Evolutionary conservation across 2,329 filamentous ascomycete genomes (phyloP).

Genomic region (Fusarium bactridioides): DNA sequence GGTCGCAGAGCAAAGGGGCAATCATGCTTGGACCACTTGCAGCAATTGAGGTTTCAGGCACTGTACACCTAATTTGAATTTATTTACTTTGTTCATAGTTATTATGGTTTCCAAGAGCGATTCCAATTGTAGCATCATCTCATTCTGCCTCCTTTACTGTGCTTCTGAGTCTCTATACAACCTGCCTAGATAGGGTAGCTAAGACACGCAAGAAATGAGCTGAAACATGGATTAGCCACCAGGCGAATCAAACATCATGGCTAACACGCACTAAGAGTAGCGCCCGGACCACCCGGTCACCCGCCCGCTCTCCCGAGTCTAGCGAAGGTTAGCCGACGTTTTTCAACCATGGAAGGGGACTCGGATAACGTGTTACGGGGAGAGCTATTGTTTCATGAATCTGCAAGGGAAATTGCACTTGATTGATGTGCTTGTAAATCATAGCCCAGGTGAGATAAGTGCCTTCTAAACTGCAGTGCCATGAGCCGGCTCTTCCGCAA

Average conservation of each 20-base stretch:
- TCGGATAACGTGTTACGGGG: not conserved
- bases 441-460: accelerated
- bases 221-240: not conserved
- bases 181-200: not conserved
- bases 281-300: not conserved
- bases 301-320: not conserved
- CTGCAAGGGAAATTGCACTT: not conserved
- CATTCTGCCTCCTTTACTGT: not conserved
- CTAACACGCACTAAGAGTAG: not conserved
- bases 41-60: not conserved
- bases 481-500: not conserved
- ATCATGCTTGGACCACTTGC: accelerated
- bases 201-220: not conserved
- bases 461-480: accelerated
- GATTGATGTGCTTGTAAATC: accelerated
- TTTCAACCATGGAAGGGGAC: accelerated
- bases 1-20: not conserved
- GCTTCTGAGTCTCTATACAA: not conserved
- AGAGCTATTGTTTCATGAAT: not conserved
- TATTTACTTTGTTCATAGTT: accelerated
- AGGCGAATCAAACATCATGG: accelerated
- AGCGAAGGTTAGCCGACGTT: not conserved
- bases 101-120: accelerated
- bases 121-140: accelerated
- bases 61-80: not conserved